Base-by-base conservation (phyloP, 352 stramenopile genomes). In the Phytopythium oedochilum region DNA sequence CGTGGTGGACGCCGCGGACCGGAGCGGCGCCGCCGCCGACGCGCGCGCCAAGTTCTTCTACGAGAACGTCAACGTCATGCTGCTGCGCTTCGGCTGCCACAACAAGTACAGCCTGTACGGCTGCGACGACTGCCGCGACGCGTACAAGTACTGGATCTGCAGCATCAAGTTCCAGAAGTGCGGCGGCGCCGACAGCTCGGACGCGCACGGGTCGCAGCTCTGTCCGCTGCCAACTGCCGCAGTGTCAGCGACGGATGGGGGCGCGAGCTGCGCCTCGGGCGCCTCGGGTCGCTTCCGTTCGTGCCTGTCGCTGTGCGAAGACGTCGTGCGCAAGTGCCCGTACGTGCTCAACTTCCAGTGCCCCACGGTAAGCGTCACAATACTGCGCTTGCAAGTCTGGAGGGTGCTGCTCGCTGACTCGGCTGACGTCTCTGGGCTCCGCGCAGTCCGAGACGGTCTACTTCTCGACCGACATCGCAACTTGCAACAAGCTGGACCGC, bases 101-200 rank as follows among this genome's bases (percentile, higher is more conserved):
- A 77, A 68, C 42, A 84, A 83, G 56, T 94, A 92, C 65, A 88
- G 75, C 34, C 57, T 94, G 42, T 92, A 92, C 60, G 80, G 65
- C 45, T 92, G 84, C 47, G 82, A 92, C 29, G 78, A 92, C 58
- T 94, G 82, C 47, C 78, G 82, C 10, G 84, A 92, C 26, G 84
- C 84, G n/a, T 94, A 92, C 75, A 92, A 94, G 61, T 90, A 94
- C 64, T 94, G 82, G 82, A 68, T 94, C 54, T 94, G 80, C 65
- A 88, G 79, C 53, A 83, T 86, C 66, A 89, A 92, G 53, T 91
- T 94, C 58, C 83, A 90, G 38, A 77, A 83, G 31, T 92, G 83
- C 52, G 82, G 66, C 32, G 9, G 5, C 48, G n/a, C 46, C 2
- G 46, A 23, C 46, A 45, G n/a, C n/a, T n/a, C n/a, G n/a, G n/a